These are phyloP conservation scores for Diaporthe eres DNA, from an alignment of 2,329 filamentous ascomycete species.

Conservation along the genomic window DNA sequence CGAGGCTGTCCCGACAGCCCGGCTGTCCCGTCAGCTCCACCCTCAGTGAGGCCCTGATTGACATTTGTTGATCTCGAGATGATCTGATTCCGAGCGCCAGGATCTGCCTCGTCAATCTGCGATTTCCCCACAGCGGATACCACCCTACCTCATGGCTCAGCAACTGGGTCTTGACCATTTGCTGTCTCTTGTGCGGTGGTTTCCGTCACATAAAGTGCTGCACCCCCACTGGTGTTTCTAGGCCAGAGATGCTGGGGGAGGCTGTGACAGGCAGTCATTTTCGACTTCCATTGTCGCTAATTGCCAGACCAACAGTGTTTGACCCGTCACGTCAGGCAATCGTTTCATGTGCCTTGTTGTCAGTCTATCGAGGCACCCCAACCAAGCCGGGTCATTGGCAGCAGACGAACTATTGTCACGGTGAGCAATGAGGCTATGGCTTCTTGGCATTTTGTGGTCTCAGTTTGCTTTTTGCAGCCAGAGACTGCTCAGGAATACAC, in stretches of 20 bases:
- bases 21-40: conserved; percentile 31
- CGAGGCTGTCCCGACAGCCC: conserved; percentile 26
- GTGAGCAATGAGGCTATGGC: conserved; percentile 2
- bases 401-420: conserved; percentile 9
- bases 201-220: neutral
- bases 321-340: neutral
- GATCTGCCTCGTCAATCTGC: conserved; percentile 36
- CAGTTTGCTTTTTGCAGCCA: conserved; percentile 20
- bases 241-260: neutral
- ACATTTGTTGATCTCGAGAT: conserved; percentile 25
- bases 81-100: conserved; percentile 31
- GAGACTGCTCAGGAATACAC: conserved; percentile 5
- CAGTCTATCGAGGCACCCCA: neutral
- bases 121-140: conserved; percentile 34
- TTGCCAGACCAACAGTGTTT: neutral
- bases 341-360: neutral
- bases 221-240: neutral
- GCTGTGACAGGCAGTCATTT: neutral
- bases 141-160: conserved; percentile 40
- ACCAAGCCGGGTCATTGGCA: neutral
- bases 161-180: conserved; percentile 12
- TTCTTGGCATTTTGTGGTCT: conserved; percentile 11
- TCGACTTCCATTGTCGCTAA: neutral
- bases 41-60: neutral
- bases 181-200: neutral